Evolutionary conservation across 2,329 filamentous ascomycete genomes (phyloP).

Genomic region (Ophiocordyceps camponoti-saundersi): DNA sequence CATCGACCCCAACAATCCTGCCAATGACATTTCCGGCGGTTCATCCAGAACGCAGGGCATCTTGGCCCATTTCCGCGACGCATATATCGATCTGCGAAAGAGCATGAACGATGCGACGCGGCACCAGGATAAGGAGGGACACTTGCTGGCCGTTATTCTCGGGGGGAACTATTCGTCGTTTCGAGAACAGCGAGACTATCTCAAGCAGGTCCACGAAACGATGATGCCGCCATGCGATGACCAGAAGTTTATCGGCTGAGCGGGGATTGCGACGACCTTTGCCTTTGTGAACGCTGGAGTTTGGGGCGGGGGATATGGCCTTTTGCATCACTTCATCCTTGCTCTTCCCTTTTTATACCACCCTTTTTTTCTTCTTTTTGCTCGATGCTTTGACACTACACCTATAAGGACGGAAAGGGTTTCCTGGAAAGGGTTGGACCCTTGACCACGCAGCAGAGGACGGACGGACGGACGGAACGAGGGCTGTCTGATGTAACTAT

Average conservation of each 20-base stretch:
- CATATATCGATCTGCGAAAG: slow-evolving; percentile 37
- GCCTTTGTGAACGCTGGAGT: background rate
- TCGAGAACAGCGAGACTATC: slow-evolving; percentile 45
- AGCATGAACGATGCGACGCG: slow-evolving; percentile 36
- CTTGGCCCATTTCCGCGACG: slow-evolving; percentile 50
- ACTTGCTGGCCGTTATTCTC: slow-evolving; percentile 53
- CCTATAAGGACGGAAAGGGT: no score
- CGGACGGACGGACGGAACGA: no score
- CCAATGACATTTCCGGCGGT: slow-evolving; percentile 83
- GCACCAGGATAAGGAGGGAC: slow-evolving; percentile 8
- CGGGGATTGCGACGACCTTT: background rate
- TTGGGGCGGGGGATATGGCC: no score
- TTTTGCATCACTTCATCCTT: no score
- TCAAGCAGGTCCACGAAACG: slow-evolving; percentile 34
- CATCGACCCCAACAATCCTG: slow-evolving; percentile 71
- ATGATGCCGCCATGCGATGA: slow-evolving; percentile 16
- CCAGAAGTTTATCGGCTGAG: slow-evolving; percentile 1
- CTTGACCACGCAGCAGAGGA: no score
- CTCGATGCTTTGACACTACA: no score
- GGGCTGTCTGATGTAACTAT: no score
- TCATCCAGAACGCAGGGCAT: slow-evolving; percentile 55
- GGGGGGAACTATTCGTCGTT: slow-evolving; percentile 69
- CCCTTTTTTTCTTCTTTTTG: no score
- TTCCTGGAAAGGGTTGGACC: no score
- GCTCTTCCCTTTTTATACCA: no score